Conservation (phyloP, 768 basidiomycete genomes). For the Tulasnella sp. region DNA sequence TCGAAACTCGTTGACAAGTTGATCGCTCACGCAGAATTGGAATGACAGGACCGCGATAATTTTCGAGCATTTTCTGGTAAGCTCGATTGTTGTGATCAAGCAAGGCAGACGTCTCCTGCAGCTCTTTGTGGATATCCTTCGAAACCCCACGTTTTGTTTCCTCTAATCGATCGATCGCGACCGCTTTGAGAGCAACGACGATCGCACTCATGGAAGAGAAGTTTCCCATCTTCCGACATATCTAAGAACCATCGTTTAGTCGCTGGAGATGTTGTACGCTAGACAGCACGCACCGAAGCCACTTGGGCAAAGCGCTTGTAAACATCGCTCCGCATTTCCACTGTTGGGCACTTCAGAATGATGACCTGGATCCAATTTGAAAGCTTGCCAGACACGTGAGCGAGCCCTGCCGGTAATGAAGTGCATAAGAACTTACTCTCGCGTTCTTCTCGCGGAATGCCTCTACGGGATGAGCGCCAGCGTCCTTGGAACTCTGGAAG, state of each 20-base stretch:
- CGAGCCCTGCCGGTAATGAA: not conserved
- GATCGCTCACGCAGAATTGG: not conserved
- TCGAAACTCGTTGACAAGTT: not conserved
- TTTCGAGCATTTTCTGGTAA: not conserved
- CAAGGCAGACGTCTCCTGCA: not conserved
- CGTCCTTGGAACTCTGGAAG: slow-evolving; percentile 32
- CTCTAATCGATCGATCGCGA: not conserved
- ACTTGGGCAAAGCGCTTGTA: slow-evolving; percentile 41
- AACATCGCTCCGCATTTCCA: slow-evolving; percentile 34
- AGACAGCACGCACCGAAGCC: slow-evolving; percentile 32
- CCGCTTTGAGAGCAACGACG: not conserved
- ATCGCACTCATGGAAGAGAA: slow-evolving; percentile 8
- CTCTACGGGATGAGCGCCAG: slow-evolving; percentile 29
- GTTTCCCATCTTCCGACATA: slow-evolving; percentile 4
- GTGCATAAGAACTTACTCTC: not conserved
- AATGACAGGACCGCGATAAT: not conserved
- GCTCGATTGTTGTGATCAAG: not conserved
- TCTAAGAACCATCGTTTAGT: not conserved
- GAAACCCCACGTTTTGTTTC: not conserved
- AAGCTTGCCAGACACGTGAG: slow-evolving; percentile 35
- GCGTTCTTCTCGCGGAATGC: not conserved
- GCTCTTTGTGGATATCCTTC: not conserved
- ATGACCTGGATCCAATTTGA: slow-evolving; percentile 38
- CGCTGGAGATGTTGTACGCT: not conserved
- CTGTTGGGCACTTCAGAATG: slow-evolving; percentile 35